Percentiles rank a stretch among this genome's conserved stretches.
These are phyloP conservation scores for Verticillium longisporum DNA, from an alignment of 2,329 filamentous ascomycete species.

Conservation along the genomic window DNA sequence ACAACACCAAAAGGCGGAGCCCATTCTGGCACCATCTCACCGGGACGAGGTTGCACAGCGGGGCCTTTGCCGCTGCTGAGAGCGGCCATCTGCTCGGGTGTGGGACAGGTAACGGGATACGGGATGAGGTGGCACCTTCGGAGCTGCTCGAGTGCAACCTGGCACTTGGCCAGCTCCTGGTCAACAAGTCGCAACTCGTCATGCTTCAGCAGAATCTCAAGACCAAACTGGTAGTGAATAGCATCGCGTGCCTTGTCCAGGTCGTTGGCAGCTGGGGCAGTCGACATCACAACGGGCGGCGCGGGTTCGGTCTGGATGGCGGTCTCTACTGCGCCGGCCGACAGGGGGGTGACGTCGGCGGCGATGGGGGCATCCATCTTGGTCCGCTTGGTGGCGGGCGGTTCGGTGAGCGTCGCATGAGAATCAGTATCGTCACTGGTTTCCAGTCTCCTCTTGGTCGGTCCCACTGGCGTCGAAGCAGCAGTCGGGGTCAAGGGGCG, in stretches of 20 bases:
- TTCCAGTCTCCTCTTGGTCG: constrained; percentile 33
- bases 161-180: constrained; percentile 93
- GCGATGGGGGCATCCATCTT: constrained; percentile 24
- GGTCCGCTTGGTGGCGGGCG: constrained; percentile 33
- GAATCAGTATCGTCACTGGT: constrained; percentile 20
- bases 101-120: constrained; percentile 67
- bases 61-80: constrained; percentile 70
- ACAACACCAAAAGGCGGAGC: constrained; percentile 85
- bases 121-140: constrained; percentile 88
- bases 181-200: constrained; percentile 90
- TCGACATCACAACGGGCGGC: neutral
- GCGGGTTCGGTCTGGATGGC: neutral
- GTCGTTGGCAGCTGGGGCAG: constrained; percentile 16
- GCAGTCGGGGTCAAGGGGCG: constrained; percentile 12
- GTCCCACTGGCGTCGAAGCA: constrained; percentile 16
- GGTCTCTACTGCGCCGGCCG: constrained; percentile 4
- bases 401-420: constrained; percentile 16
- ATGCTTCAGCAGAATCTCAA: constrained; percentile 91
- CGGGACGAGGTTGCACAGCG: constrained; percentile 54
- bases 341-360: constrained; percentile 13
- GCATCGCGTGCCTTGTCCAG: constrained; percentile 57
- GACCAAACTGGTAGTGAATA: constrained; percentile 80
- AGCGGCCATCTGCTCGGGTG: constrained; percentile 60
- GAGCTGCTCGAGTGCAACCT: constrained; percentile 86
- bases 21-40: constrained; percentile 64